phyloP scores from a whole-genome alignment of 805 yeast species.

The Candida succiphila region DNA sequence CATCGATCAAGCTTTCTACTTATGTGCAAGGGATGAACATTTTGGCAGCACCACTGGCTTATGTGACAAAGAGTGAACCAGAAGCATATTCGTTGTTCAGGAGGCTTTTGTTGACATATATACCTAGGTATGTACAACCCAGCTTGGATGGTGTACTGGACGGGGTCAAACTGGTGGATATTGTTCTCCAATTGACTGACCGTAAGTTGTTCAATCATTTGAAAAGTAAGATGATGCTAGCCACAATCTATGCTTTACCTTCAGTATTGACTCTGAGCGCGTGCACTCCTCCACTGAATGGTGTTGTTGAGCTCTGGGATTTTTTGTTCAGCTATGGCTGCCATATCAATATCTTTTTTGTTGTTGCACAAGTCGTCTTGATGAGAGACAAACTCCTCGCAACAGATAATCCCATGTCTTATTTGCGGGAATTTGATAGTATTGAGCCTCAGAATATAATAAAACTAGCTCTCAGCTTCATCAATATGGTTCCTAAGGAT shows the following conservation, averaged over 20 bases:
- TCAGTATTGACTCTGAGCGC: constrained; percentile 78
- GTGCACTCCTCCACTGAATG: constrained; percentile 75
- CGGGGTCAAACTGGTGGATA: constrained; percentile 66
- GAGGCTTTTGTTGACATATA: constrained; percentile 46
- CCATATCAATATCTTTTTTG: constrained; percentile 75
- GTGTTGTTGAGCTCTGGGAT: constrained; percentile 80
- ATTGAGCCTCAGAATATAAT: constrained; percentile 67
- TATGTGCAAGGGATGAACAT: constrained; percentile 95
- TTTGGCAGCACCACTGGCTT: constrained; percentile 73
- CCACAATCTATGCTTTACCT: constrained; percentile 82
- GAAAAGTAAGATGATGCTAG: constrained; percentile 57
- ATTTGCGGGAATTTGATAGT: constrained; percentile 62
- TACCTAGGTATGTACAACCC: constrained; percentile 73
- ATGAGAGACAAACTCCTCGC: constrained; percentile 54
- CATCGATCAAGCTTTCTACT: constrained; percentile 19
- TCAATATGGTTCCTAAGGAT: constrained; percentile 60
- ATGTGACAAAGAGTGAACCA: constrained; percentile 69
- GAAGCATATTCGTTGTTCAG: constrained; percentile 72
- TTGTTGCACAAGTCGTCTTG: constrained; percentile 72
- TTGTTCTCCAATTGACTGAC: constrained; percentile 62
- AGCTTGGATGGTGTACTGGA: constrained; percentile 75
- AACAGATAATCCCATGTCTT: constrained; percentile 61
- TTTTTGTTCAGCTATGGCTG: constrained; percentile 85
- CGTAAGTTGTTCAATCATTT: constrained; percentile 53
- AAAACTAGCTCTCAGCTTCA: constrained; percentile 68